These are phyloP conservation scores for Colletotrichum phormii DNA, from an alignment of 2,329 filamentous ascomycete species.

Conservation along the genomic window DNA sequence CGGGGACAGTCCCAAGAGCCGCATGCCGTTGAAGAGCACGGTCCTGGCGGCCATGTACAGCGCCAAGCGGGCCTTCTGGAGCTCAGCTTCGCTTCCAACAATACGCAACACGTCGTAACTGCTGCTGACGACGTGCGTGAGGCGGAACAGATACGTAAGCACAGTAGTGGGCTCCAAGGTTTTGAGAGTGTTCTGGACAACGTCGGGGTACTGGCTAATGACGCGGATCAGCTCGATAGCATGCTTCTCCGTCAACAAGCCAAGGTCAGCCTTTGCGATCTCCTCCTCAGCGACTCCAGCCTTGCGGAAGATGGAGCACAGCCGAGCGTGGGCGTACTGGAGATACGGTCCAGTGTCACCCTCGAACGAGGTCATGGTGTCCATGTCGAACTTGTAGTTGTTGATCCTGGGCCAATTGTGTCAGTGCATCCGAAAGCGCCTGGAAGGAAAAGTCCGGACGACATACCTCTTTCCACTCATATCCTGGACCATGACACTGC, in stretches of 20 bases:
- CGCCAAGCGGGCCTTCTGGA: conserved; percentile 79
- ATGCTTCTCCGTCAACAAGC: conserved; percentile 77
- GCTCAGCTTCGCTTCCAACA: conserved; percentile 79
- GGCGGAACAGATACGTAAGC: conserved; percentile 80
- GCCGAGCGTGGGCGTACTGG: conserved; percentile 83
- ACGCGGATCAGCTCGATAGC: conserved; percentile 79
- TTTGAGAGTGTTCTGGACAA: conserved; percentile 85
- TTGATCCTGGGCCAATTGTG: conserved; percentile 59
- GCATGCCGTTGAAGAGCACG: conserved; percentile 87
- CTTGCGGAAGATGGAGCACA: conserved; percentile 72
- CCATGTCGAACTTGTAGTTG: conserved; percentile 78
- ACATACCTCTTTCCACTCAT: conserved; percentile 91
- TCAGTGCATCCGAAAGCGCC: conserved; percentile 36
- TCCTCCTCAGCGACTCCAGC: conserved; percentile 66
- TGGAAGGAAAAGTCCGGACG: conserved; percentile 29
- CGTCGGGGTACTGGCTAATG: conserved; percentile 87
- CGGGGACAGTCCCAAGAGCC: conserved; percentile 80
- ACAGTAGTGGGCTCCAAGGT: conserved; percentile 78
- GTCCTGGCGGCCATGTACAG: conserved; percentile 81
- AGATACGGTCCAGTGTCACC: conserved; percentile 88
- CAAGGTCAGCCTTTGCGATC: conserved; percentile 72
- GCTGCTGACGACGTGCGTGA: conserved; percentile 83
- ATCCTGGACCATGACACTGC: conserved; percentile 96
- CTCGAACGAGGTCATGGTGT: conserved; percentile 64
- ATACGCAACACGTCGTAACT: conserved; percentile 87